Evolutionary conservation across 805 yeast genomes (phyloP).

Genomic region (Spathaspora passalidarum): DNA sequence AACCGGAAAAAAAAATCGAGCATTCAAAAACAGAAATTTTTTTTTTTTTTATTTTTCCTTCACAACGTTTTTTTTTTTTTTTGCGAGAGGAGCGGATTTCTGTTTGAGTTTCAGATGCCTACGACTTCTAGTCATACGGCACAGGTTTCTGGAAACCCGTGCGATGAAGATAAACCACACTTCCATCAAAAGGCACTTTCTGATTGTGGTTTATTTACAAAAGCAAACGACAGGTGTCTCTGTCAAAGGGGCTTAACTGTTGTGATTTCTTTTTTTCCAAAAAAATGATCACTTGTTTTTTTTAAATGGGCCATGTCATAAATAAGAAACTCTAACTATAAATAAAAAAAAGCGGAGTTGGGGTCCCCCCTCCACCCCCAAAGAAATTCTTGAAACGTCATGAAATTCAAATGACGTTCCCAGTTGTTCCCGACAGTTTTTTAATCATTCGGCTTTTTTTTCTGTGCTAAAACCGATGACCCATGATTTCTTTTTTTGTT

Average conservation of each 20-base stretch:
- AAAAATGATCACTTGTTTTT: no score
- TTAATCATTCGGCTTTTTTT: no score
- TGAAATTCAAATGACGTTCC: no score
- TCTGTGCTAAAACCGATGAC: background rate
- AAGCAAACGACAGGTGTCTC: background rate
- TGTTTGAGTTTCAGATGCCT: background rate
- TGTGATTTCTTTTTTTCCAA: background rate
- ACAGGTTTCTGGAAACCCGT: background rate
- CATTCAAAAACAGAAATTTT: no score
- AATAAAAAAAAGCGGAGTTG: no score
- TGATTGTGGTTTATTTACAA: background rate
- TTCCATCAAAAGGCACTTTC: background rate
- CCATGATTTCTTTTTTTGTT: background rate
- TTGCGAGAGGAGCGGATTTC: background rate
- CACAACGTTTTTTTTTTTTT: slow-evolving; percentile 1
- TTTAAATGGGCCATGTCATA: no score
- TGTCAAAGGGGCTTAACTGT: background rate
- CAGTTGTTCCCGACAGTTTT: no score
- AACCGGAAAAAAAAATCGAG: background rate
- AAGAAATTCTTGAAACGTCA: no score
- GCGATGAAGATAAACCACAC: background rate
- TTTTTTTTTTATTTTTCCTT: background rate
- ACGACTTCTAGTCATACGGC: background rate
- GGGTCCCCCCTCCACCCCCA: no score
- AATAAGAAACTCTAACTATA: no score